Evolutionary conservation across 179 eudicot species (phyloP).

Genomic region (Amaranthus tricolor): DNA sequence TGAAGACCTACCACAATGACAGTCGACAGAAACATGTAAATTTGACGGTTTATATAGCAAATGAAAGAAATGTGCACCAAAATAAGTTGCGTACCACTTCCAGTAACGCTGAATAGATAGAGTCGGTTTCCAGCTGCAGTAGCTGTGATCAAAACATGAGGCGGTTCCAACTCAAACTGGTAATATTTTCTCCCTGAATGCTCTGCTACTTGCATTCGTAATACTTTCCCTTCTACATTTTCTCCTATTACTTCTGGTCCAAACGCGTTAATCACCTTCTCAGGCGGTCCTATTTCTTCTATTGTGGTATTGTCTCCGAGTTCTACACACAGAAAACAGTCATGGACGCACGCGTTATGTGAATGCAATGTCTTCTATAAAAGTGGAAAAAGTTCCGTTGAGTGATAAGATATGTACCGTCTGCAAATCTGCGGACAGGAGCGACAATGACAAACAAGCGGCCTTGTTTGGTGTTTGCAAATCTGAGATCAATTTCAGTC

Average conservation of each 20-base stretch:
- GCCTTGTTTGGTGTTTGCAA: constrained; percentile 77
- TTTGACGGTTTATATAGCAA: not conserved
- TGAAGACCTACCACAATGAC: constrained; percentile 61
- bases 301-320: constrained; percentile 71
- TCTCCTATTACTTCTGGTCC: constrained; percentile 98
- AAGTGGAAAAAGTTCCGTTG: not conserved
- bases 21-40: not conserved
- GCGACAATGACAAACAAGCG: constrained; percentile 74
- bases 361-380: not conserved
- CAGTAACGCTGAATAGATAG: constrained; percentile 76
- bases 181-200: constrained; percentile 85
- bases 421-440: constrained; percentile 86
- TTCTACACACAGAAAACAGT: constrained; percentile 35
- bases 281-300: constrained; percentile 79
- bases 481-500: constrained; percentile 92
- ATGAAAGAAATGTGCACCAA: not conserved
- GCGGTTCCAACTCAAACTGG: constrained; percentile 88
- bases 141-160: constrained; percentile 84
- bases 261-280: constrained; percentile 82
- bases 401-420: constrained; percentile 42
- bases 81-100: constrained; percentile 47
- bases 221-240: constrained; percentile 88
- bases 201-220: constrained; percentile 68
- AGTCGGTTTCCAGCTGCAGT: constrained; percentile 98
- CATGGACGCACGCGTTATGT: not conserved